Evolutionary conservation across 805 yeast species (phyloP), one percentile per base, ranked within the genome.

Genomic region (Komagataella pseudopastoris): DNA sequence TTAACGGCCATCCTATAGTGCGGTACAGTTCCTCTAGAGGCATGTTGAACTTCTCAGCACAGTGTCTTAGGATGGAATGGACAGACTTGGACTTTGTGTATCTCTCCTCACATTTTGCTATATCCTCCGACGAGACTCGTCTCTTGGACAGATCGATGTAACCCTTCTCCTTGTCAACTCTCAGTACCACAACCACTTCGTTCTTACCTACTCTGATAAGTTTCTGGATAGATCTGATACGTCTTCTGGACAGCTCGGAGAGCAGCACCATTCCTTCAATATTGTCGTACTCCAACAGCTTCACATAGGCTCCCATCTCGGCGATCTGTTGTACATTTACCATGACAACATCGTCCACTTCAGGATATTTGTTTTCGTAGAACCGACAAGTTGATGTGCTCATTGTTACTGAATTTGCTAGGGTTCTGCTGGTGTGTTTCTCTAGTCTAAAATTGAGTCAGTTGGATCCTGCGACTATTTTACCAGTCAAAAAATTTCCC

Each of bases 231-330:
- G 97, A 88, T 70, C 99, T 81, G 63, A 93, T 93, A 75, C 99
- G 95, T 77, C 99, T 88, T 80, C 99, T 87, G 44, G 98, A 90
- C 60, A 93, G 78, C 72, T 93, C 99, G 46, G 96, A 85, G 62
- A 93, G 78, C 58, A 93, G 75, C 53, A 93, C 96, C 99, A 93
- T 93, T 63, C 99, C 99, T 71, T 93, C 99, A 64, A 93, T 91
- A 68, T 91, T 93, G 71, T 93, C 98, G 66, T 93, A 93, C 71
- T 93, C 99, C 57, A 93, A 77, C 58, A 93, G 77, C 69, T 89
- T 91, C 57, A 93, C 96, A 68, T 93, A 93, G 12, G 99, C 99
- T 54, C 99, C 99, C 99, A 93, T 93, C 70, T 93, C 99, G 59
- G 98, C 99, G 61, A 93, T 93, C 68, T 87, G 95, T 69, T 87